phyloP scores from a whole-genome alignment of 1,284 basidiomycete species.

The Ganoderma sp. region DNA sequence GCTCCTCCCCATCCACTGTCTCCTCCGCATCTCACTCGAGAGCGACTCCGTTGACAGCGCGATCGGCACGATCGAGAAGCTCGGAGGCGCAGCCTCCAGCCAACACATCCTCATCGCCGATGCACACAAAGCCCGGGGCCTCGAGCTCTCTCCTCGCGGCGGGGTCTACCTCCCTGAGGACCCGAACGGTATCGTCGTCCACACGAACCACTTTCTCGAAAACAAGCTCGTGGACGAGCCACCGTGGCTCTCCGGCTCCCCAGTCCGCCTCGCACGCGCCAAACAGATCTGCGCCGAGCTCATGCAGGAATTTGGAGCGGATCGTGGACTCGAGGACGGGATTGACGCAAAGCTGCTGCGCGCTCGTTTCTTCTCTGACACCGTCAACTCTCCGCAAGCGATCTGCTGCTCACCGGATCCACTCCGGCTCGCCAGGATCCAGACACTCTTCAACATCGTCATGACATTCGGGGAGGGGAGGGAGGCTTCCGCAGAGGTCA shows the following conservation, averaged over 20 bases:
- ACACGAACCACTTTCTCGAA: constrained; percentile 46
- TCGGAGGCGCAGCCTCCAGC: constrained; percentile 43
- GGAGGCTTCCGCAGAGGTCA: constrained; percentile 40
- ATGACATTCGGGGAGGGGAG: constrained; percentile 41
- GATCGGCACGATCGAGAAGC: constrained; percentile 37
- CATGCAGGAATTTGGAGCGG: constrained; percentile 22
- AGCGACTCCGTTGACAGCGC: constrained; percentile 38
- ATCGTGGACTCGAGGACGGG: constrained; percentile 28
- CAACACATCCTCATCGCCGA: constrained; percentile 47
- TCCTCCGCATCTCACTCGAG: constrained; percentile 44
- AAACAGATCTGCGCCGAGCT: constrained; percentile 36
- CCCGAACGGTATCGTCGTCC: constrained; percentile 39
- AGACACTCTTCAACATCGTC: constrained; percentile 46
- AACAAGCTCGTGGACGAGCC: constrained; percentile 43
- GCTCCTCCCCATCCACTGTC: constrained; percentile 44
- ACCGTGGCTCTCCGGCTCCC: constrained; percentile 42
- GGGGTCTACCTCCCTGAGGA: constrained; percentile 38
- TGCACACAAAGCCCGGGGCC: constrained; percentile 32
- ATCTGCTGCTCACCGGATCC: constrained; percentile 42
- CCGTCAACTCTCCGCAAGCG: constrained; percentile 39
- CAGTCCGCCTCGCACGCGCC: constrained; percentile 40
- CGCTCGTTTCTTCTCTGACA: constrained; percentile 41
- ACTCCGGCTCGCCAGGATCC: constrained; percentile 31
- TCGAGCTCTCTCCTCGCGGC: constrained; percentile 43
- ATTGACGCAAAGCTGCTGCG: constrained; percentile 36